Conservation (phyloP, 768 basidiomycete genomes). For the Dioszegia aurantiaca region DNA sequence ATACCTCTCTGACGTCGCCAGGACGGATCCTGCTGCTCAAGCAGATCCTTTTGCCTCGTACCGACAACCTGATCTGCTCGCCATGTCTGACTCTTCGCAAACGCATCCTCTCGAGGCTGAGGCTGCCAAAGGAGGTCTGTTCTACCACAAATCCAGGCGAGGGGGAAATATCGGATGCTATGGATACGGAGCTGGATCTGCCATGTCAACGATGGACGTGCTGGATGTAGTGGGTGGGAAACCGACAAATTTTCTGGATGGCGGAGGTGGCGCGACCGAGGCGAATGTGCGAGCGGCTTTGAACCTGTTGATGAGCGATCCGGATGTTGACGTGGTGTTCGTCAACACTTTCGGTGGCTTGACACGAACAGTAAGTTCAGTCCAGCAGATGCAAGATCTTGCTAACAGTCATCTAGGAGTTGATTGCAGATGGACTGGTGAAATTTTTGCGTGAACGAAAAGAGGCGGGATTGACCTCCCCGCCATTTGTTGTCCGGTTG, state of each 20-base stretch:
- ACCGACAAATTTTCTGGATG: conserved; percentile 22
- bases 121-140: conserved; percentile 7
- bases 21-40: background rate
- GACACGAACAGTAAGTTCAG: conserved; percentile 15
- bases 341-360: conserved; percentile 22
- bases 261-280: conserved; percentile 20
- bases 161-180: conserved; percentile 17
- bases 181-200: conserved; percentile 21
- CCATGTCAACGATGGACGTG: conserved; percentile 24
- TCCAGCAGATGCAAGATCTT: background rate
- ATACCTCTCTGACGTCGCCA: background rate
- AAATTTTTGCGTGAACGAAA: conserved; percentile 12
- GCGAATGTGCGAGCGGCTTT: conserved; percentile 19
- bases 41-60: conserved; percentile 4
- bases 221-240: conserved; percentile 14
- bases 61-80: background rate
- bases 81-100: background rate
- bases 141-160: conserved; percentile 13
- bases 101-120: conserved; percentile 6
- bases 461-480: background rate
- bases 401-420: conserved; percentile 9
- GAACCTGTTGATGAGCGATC: conserved; percentile 15
- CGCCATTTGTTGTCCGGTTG: conserved; percentile 15
- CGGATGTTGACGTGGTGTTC: conserved; percentile 17
- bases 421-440: conserved; percentile 18